Percentiles rank a stretch among this genome's conserved stretches.
These are phyloP conservation scores for Phenoliferia sp. DNA, from an alignment of 1,284 basidiomycete genomes.

Conservation along the genomic window DNA sequence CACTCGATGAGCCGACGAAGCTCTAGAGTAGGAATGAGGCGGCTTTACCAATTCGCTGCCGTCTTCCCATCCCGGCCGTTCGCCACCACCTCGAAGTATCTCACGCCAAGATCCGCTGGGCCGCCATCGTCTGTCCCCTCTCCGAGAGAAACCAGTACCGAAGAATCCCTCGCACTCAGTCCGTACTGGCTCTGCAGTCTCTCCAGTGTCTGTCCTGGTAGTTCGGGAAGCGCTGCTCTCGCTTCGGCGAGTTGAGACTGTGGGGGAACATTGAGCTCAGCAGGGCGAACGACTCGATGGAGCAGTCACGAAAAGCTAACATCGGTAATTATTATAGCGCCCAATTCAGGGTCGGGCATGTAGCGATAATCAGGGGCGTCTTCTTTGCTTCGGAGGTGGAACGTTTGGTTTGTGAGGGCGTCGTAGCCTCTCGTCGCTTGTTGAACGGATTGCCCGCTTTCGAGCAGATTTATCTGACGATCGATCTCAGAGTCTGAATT, in stretches of 20 bases:
- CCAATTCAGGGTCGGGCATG: constrained; percentile 95
- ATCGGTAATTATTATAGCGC: constrained; percentile 58
- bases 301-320: constrained; percentile 14
- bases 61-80: constrained; percentile 58
- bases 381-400: constrained; percentile 79
- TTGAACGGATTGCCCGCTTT: constrained; percentile 49
- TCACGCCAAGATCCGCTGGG: constrained; percentile 50
- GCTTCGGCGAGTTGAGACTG: constrained; percentile 61
- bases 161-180: constrained; percentile 61
- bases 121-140: constrained; percentile 58
- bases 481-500: constrained; percentile 60
- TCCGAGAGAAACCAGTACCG: constrained; percentile 53
- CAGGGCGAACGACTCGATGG: background rate
- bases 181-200: constrained; percentile 56
- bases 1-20: background rate
- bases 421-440: constrained; percentile 93
- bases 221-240: constrained; percentile 62
- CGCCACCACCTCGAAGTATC: constrained; percentile 69
- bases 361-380: constrained; percentile 94
- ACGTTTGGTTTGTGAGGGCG: constrained; percentile 75
- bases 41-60: constrained; percentile 77
- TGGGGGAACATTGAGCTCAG: background rate
- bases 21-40: background rate
- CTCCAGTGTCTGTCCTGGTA: constrained; percentile 62
- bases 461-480: constrained; percentile 63